Evolutionary conservation across 805 yeast species (phyloP).

Genomic region (Brettanomyces naardenensis): DNA sequence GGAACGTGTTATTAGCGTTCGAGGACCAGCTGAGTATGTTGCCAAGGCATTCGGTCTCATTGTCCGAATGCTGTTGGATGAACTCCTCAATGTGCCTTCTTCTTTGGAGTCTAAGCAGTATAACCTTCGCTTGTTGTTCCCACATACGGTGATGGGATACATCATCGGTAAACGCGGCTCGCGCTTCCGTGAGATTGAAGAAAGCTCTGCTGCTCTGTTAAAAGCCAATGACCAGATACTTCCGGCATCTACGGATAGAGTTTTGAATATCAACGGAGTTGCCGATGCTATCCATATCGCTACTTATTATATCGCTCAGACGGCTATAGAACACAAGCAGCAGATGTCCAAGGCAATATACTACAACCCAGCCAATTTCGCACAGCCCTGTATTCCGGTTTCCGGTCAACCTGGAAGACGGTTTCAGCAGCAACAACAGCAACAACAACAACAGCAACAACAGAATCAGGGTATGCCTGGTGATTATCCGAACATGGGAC

Average conservation of each 20-base stretch:
- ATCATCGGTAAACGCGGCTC: conserved; percentile 74
- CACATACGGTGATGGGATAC: conserved; percentile 74
- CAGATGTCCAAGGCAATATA: conserved; percentile 47
- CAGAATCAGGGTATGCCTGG: conserved; percentile 1
- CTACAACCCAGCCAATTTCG: conserved; percentile 48
- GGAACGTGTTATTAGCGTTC: conserved; percentile 65
- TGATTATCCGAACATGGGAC: conserved; percentile 1
- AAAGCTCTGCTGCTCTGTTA: conserved; percentile 67
- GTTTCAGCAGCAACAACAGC: conserved; percentile 3
- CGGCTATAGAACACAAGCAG: conserved; percentile 53
- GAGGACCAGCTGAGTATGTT: conserved; percentile 70
- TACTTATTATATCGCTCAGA: conserved; percentile 62
- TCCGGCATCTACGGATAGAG: conserved; percentile 72
- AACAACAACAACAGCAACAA: conserved; percentile 1
- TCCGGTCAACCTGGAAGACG: neutral
- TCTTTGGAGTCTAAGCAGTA: conserved; percentile 45
- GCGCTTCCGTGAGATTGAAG: conserved; percentile 74
- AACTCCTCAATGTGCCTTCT: conserved; percentile 58
- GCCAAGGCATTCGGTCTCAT: conserved; percentile 78
- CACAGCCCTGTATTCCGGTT: conserved; percentile 22
- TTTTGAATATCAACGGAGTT: conserved; percentile 64
- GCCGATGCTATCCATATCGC: conserved; percentile 88
- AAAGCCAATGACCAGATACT: conserved; percentile 66
- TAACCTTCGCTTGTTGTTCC: conserved; percentile 55
- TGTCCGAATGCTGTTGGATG: conserved; percentile 57